Evolutionary conservation across 805 yeast species (phyloP).

Genomic region (Maudiozyma serrabonitensis): DNA sequence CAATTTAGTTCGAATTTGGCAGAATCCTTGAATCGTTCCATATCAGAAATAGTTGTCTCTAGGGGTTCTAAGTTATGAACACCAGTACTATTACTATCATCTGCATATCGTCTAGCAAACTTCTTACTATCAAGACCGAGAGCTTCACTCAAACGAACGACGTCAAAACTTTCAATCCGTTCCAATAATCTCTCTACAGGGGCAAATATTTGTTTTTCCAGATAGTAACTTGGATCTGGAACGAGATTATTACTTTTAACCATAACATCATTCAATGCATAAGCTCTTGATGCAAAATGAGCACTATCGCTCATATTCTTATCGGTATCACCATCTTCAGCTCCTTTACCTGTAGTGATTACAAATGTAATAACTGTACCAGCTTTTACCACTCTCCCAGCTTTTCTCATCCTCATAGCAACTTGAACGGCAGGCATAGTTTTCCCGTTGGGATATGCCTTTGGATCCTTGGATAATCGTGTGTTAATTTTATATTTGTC

Average conservation of each 20-base stretch:
- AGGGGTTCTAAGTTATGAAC: constrained; percentile 52
- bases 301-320: constrained; percentile 5
- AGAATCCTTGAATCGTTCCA: constrained; percentile 68
- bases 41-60: constrained; percentile 71
- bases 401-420: constrained; percentile 69
- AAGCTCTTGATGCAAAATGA: constrained; percentile 66
- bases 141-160: constrained; percentile 62
- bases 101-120: constrained; percentile 35
- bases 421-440: constrained; percentile 86
- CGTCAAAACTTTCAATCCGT: constrained; percentile 78
- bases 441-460: constrained; percentile 70
- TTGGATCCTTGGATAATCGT: constrained; percentile 83
- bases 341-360: constrained; percentile 41
- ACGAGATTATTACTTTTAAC: constrained; percentile 38
- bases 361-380: constrained; percentile 87
- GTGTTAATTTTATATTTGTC: constrained; percentile 74
- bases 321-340: constrained; percentile 27
- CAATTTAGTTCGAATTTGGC: constrained; percentile 50
- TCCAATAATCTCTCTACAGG: constrained; percentile 85
- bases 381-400: constrained; percentile 79
- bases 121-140: constrained; percentile 69
- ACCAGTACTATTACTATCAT: constrained; percentile 19
- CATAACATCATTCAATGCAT: constrained; percentile 67
- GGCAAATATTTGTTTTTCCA: constrained; percentile 81
- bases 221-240: constrained; percentile 71